These are phyloP conservation scores for Aegilops speltoides DNA, from an alignment of 176 grass and related monocot genomes.

Conservation along the genomic window DNA sequence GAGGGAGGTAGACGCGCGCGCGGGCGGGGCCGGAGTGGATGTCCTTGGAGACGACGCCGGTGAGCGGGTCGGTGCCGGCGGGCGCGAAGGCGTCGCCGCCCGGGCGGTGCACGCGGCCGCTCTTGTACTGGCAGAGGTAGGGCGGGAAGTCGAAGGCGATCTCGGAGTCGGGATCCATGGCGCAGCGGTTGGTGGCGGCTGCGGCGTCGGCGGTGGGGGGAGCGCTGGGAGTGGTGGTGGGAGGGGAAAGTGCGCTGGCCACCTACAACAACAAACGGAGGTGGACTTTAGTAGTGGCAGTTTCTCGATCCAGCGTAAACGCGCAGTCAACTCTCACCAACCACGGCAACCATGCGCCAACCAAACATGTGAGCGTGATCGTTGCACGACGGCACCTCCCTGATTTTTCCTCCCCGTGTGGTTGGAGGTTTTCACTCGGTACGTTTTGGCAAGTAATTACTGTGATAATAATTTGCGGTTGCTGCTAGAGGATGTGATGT, in stretches of 20 bases:
- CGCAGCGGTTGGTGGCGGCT: conserved; percentile 21
- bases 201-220: neutral
- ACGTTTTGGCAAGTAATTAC: neutral
- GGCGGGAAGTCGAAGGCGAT: conserved; percentile 63
- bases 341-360: neutral
- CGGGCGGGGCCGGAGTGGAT: conserved; percentile 36
- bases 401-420: neutral
- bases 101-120: conserved; percentile 54
- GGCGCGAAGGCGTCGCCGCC: conserved; percentile 10
- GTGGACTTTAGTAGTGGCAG: neutral
- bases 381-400: neutral
- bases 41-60: conserved; percentile 62
- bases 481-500: neutral
- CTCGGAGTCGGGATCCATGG: conserved; percentile 78
- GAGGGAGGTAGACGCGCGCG: conserved; percentile 60
- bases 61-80: conserved; percentile 38
- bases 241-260: conserved; percentile 10
- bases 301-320: neutral
- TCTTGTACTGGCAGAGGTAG: conserved; percentile 81
- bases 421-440: neutral
- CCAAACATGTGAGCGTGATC: neutral
- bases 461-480: neutral
- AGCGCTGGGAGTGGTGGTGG: neutral
- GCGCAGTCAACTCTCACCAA: neutral
- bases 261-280: conserved; percentile 28